Evolutionary conservation across 1,139 yeast species (phyloP).

Genomic region (Debaryomyces sp.): DNA sequence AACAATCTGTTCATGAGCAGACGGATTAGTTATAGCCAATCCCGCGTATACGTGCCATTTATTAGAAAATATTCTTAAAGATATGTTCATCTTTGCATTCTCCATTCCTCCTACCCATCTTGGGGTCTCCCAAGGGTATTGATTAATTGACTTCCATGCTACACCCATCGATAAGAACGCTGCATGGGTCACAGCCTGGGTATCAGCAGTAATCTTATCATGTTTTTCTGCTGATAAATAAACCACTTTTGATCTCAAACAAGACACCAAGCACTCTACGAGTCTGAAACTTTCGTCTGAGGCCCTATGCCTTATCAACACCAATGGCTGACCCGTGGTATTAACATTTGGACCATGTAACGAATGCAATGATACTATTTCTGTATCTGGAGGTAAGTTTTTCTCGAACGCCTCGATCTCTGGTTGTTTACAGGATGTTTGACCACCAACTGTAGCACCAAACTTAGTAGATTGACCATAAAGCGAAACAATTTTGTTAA

Average conservation of each 20-base stretch:
- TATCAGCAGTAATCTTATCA: conserved; percentile 94
- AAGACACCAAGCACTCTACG: conserved; percentile 65
- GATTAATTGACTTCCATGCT: conserved; percentile 84
- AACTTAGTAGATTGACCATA: conserved; percentile 89
- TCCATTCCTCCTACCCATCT: conserved; percentile 93
- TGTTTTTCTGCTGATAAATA: conserved; percentile 80
- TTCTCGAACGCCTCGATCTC: conserved; percentile 86
- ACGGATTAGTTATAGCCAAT: conserved; percentile 90
- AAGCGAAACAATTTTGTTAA: conserved; percentile 64
- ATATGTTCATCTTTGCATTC: conserved; percentile 92
- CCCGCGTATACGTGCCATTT: conserved; percentile 99
- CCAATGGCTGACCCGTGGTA: conserved; percentile 91
- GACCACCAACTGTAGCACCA: conserved; percentile 97
- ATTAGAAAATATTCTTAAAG: conserved; percentile 85
- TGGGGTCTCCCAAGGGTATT: conserved; percentile 91
- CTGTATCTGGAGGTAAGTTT: conserved; percentile 72
- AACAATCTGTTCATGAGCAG: conserved; percentile 87
- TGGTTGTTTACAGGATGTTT: conserved; percentile 91
- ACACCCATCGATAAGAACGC: conserved; percentile 96
- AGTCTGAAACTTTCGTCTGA: conserved; percentile 55
- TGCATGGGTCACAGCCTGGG: conserved; percentile 98
- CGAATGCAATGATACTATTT: conserved; percentile 86
- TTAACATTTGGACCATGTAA: conserved; percentile 92
- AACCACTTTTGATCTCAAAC: conserved; percentile 80
- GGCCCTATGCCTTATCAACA: conserved; percentile 76